Conservation (phyloP, 2,329 filamentous ascomycete species). For the Lasiodiplodia hormozganensis region DNA sequence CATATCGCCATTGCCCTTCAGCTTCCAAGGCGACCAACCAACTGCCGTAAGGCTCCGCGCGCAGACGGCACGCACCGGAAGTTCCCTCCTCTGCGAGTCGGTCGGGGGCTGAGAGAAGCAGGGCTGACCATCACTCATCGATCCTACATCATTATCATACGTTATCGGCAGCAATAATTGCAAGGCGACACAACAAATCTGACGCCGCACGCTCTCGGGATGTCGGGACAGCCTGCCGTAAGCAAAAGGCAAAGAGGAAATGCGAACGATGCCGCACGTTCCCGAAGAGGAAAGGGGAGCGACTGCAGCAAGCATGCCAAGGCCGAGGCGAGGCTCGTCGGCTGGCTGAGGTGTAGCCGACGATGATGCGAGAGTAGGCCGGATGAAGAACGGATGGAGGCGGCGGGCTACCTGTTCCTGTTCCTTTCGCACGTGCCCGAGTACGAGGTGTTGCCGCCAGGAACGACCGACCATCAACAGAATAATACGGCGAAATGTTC, state of each 20-base stretch:
- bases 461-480: not conserved
- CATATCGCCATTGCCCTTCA: not conserved
- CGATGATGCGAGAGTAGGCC: not conserved
- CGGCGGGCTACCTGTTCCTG: not conserved
- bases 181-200: not conserved
- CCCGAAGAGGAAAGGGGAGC: not conserved
- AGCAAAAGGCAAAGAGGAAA: not conserved
- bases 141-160: not conserved
- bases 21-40: not conserved
- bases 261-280: too few species aligned
- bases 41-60: not conserved
- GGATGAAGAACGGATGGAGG: not conserved
- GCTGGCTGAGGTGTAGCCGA: not conserved
- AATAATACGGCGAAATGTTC: not conserved
- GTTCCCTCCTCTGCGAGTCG: not conserved
- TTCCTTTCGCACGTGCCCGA: not conserved
- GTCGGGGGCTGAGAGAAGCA: not conserved
- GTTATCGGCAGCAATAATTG: not conserved
- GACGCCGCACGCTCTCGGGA: not conserved
- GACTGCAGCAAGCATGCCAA: not conserved
- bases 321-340: not conserved
- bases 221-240: not conserved
- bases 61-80: not conserved
- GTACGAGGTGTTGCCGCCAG: too few species aligned
- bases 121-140: not conserved